These are phyloP conservation scores for Eutypa lata DNA, from an alignment of 2,329 filamentous ascomycete species.

Conservation along the genomic window DNA sequence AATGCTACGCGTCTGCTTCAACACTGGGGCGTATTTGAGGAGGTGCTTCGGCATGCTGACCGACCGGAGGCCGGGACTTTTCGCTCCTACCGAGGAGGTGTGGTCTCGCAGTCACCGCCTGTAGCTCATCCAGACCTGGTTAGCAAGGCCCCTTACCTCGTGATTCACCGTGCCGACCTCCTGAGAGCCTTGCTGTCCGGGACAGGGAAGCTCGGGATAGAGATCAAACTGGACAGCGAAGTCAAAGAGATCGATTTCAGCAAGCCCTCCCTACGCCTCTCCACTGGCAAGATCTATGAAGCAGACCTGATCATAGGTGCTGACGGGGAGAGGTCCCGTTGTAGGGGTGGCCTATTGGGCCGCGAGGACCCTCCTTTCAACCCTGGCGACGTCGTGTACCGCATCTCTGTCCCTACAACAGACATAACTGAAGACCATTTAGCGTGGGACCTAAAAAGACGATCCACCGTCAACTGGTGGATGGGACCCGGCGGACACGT, in stretches of 20 bases:
- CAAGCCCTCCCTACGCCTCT: constrained; percentile 1
- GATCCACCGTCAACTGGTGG: constrained; percentile 2
- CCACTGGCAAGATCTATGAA: constrained; percentile 1
- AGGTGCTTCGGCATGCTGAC: constrained; percentile 2
- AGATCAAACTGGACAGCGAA: constrained; percentile 4
- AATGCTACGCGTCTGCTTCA: constrained; percentile 4
- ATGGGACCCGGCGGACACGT: constrained; percentile 5
- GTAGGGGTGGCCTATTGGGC: constrained; percentile 1
- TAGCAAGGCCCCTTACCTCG: constrained; percentile 1
- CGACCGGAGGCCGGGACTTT: neutral
- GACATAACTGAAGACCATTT: neutral
- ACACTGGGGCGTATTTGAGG: constrained; percentile 5
- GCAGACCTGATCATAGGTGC: constrained; percentile 4
- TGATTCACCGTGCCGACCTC: constrained; percentile 2
- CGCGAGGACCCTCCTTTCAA: constrained; percentile 1
- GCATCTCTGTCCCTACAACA: constrained; percentile 1
- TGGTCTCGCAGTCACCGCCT: neutral
- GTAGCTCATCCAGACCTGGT: neutral
- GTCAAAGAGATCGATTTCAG: constrained; percentile 2
- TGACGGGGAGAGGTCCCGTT: constrained; percentile 3
- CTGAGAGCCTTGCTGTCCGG: constrained; percentile 1
- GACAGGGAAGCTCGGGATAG: neutral
- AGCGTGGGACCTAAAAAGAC: neutral
- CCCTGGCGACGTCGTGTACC: constrained; percentile 1
- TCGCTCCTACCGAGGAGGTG: constrained; percentile 2